A percentile compares a stretch with the other conserved stretches of the same genome.
phyloP scores from a whole-genome alignment of 2,329 filamentous ascomycete genomes.

The Pseudogymnoascus sp. region DNA sequence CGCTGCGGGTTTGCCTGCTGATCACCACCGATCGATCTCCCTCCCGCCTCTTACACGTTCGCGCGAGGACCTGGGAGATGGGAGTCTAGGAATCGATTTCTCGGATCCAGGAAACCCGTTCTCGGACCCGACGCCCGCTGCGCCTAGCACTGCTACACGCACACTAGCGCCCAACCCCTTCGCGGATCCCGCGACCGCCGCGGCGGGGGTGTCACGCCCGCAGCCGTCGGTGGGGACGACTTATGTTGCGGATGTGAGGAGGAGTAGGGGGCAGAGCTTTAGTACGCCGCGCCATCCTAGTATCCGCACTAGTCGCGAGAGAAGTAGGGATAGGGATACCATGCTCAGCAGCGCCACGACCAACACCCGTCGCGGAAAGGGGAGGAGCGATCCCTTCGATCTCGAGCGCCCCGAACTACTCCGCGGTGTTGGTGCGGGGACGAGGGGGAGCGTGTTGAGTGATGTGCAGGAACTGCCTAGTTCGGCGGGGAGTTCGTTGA shows the following conservation, averaged over 20 bases:
- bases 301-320: slow-evolving; percentile 22
- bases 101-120: slow-evolving; percentile 1
- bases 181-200: slow-evolving; percentile 12
- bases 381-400: slow-evolving; percentile 57
- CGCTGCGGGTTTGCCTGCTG: background rate
- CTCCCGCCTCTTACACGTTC: slow-evolving; percentile 13
- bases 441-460: background rate
- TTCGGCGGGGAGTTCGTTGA: background rate
- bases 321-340: slow-evolving; percentile 29
- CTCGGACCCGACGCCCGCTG: background rate
- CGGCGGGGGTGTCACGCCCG: slow-evolving; percentile 14
- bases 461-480: background rate
- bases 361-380: slow-evolving; percentile 42
- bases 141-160: background rate
- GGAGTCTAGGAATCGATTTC: slow-evolving; percentile 23
- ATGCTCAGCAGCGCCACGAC: slow-evolving; percentile 33
- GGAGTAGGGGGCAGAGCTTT: slow-evolving; percentile 40
- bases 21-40: slow-evolving; percentile 17
- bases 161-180: slow-evolving; percentile 11
- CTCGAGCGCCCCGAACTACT: slow-evolving; percentile 46
- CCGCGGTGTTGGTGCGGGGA: slow-evolving; percentile 1
- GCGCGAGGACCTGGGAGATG: slow-evolving; percentile 15
- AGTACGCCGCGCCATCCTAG: slow-evolving; percentile 19
- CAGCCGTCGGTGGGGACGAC: slow-evolving; percentile 27
- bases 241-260: slow-evolving; percentile 40